Base-by-base conservation (phyloP, 768 basidiomycete genomes). In the Boletus edulis region DNA sequence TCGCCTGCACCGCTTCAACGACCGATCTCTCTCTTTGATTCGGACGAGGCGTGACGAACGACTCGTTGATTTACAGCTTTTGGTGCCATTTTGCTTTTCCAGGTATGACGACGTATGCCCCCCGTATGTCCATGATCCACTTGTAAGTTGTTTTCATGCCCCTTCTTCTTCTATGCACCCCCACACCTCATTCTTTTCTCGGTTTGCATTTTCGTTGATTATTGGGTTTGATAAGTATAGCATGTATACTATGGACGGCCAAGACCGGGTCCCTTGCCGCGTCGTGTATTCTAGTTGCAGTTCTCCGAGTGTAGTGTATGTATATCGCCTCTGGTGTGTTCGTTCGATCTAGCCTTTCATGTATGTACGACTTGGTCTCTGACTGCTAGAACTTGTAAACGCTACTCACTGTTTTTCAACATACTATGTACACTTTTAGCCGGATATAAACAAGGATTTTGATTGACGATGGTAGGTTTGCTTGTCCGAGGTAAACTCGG, bases 11-110 rank as follows among this genome's bases (percentile, higher is more conserved):
- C 70, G 15, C 59, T 71, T 0, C 55, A 56, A 43, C 62, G 69
- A 13, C 69, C 71, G 5, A 70, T 70, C 17, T 70, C 69, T 20
- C 61, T 72, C 3, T 72, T 70, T 3, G 67, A 67, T 57, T 66
- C 67, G 1, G 67, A 64, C 41, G 66, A 66, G 29, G 51, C 46
- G 4, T 55, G 54, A 20, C 4, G 9, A 4, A 2, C 6, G 49
- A 34, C 37, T 8, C 31, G 29, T 13, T 22, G 15, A 34, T 7
- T 43, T 37, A 29, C 27, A 29, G 15, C 32, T 35, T 34, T 17
- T 18, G 15, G 13, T 37, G 12, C 15, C 14, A 4, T 37, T 37
- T 37, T 37, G 5, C 6, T 37, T 37, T 12, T 15, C 35, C 1
- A 37, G 35, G 13, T 13, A 15, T 4, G 11, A 22, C 22, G 22